Percentiles rank a stretch among this genome's conserved stretches.
Conservation (phyloP, 306 rosid species). For the Trichosanthes truncata region DNA sequence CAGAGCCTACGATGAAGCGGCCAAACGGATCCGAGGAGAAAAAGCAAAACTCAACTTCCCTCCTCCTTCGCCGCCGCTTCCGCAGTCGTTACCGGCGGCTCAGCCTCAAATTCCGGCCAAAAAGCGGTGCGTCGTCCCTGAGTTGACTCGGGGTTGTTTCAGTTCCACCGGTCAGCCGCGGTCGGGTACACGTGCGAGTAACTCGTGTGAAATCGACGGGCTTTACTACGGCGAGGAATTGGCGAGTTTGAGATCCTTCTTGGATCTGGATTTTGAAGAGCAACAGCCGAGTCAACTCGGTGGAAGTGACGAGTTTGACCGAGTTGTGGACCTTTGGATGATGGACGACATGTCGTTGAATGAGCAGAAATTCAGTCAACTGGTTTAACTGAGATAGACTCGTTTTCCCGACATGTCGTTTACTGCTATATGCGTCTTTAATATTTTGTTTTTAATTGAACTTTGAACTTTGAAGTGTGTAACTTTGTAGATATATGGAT, state of each 20-base stretch:
- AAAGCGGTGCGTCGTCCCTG: conserved; percentile 32
- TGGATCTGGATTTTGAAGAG: conserved; percentile 39
- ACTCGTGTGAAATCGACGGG: neutral
- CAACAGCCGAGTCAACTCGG: neutral
- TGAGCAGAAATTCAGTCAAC: conserved; percentile 11
- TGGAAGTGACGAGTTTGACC: conserved; percentile 11
- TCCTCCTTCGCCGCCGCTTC: neutral
- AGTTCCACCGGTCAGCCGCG: neutral
- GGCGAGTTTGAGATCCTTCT: conserved; percentile 38
- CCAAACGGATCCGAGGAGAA: conserved; percentile 69
- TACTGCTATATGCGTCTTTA: neutral
- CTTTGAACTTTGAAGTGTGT: neutral
- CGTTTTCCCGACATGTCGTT: neutral
- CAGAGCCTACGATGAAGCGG: conserved; percentile 70
- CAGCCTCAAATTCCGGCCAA: conserved; percentile 15
- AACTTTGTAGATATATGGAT: neutral
- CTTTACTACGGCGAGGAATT: conserved; percentile 1
- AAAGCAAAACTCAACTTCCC: conserved; percentile 90
- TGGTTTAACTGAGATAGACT: neutral
- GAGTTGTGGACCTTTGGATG: conserved; percentile 40
- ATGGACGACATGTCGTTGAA: conserved; percentile 41
- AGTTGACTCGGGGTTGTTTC: neutral
- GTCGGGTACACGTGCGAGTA: neutral
- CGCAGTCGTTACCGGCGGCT: conserved; percentile 1
- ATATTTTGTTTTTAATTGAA: neutral